Percentiles rank a stretch among this genome's conserved stretches.
Conservation (phyloP, 441 rosid species). For the Heliophila coronopifolia region DNA sequence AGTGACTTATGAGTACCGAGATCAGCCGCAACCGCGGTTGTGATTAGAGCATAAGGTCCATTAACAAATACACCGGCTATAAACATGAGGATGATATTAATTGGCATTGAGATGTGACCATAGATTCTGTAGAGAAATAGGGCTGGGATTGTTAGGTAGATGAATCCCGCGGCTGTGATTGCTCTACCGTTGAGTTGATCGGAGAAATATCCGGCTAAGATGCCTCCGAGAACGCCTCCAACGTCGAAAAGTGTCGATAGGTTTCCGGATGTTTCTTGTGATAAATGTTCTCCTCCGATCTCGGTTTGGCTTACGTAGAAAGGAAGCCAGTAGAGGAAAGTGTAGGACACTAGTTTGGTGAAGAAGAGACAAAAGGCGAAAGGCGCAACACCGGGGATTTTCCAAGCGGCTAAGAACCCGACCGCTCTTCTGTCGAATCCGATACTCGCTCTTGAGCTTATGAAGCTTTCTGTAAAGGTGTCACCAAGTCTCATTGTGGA, state of each 20-base stretch:
- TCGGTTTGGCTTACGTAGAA: conserved; percentile 92
- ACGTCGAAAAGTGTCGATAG: conserved; percentile 80
- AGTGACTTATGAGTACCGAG: conserved; percentile 89
- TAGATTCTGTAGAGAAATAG: conserved; percentile 71
- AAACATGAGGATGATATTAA: conserved; percentile 65
- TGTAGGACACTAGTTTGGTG: conserved; percentile 85
- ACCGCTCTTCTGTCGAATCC: conserved; percentile 47
- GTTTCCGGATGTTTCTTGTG: conserved; percentile 67
- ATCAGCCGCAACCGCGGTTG: conserved; percentile 94
- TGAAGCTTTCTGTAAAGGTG: conserved; percentile 49
- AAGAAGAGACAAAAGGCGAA: conserved; percentile 92
- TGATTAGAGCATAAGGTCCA: conserved; percentile 89
- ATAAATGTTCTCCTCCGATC: conserved; percentile 69
- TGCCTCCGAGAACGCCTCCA: conserved; percentile 89
- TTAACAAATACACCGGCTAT: conserved; percentile 71
- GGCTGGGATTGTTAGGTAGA: conserved; percentile 87
- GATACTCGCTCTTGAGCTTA: conserved; percentile 30
- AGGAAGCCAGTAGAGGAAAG: conserved; percentile 97
- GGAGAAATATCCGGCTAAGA: conserved; percentile 80
- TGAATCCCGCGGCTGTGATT: conserved; percentile 85
- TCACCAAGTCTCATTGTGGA: conserved; percentile 43
- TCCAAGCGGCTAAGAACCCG: conserved; percentile 90
- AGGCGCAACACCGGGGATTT: conserved; percentile 88
- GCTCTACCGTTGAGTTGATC: conserved; percentile 74
- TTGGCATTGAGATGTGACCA: conserved; percentile 60